These are phyloP conservation scores for Groenewaldozyma tartarivorans DNA, from an alignment of 805 yeast genomes.

Conservation along the genomic window DNA sequence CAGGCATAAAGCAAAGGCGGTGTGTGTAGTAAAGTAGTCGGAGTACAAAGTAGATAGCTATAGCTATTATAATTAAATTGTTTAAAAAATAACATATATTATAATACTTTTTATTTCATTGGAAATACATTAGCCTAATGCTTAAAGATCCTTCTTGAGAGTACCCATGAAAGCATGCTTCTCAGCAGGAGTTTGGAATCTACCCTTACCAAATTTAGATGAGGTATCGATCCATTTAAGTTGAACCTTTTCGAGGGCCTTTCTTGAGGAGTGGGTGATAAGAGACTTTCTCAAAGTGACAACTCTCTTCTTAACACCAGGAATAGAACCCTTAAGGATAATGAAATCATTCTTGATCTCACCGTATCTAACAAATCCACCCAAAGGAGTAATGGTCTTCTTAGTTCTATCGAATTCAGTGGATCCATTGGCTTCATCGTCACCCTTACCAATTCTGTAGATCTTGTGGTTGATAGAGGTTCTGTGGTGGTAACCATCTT, in stretches of 20 bases:
- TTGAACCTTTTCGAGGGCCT: slow-evolving; percentile 91
- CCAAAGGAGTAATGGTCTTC: slow-evolving; percentile 99
- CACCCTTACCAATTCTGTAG: slow-evolving; percentile 98
- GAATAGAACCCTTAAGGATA: slow-evolving; percentile 96
- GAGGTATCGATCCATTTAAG: slow-evolving; percentile 99
- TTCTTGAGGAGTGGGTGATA: slow-evolving; percentile 96
- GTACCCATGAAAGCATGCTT: slow-evolving; percentile 99
- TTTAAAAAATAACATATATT: no score
- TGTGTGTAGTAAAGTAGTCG: no score
- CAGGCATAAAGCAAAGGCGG: no score
- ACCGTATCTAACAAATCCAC: slow-evolving; percentile 99
- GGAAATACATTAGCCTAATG: no score
- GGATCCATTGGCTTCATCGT: slow-evolving; percentile 87
- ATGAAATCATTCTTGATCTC: slow-evolving; percentile 94
- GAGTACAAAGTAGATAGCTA: no score
- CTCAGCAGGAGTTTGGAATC: slow-evolving; percentile 99
- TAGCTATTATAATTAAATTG: no score
- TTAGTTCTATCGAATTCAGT: slow-evolving; percentile 98
- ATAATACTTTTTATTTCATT: no score
- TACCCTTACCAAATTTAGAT: slow-evolving; percentile 99
- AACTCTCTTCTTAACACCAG: slow-evolving; percentile 99
- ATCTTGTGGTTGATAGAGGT: slow-evolving; percentile 99
- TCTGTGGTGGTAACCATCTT: slow-evolving; percentile 99
- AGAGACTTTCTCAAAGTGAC: slow-evolving; percentile 97
- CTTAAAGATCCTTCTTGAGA: slow-evolving; percentile 85